Evolutionary conservation across 371 early-diverging fungal species (phyloP).

Genomic region (Mucor racemosus): DNA sequence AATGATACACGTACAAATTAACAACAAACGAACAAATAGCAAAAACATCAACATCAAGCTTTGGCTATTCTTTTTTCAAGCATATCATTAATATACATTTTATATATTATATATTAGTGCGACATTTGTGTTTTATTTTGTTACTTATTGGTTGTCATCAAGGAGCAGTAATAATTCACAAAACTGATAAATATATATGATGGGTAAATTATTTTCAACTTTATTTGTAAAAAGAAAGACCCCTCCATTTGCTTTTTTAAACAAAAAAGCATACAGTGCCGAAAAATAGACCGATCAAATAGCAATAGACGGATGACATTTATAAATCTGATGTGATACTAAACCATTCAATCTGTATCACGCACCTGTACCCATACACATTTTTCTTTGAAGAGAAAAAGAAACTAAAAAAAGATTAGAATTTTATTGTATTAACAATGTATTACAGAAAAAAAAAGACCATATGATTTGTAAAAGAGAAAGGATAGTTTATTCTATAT

Average conservation of each 20-base stretch:
- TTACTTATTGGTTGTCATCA: no score
- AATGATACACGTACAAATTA: neutral
- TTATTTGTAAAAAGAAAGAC: neutral
- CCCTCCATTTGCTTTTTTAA: neutral
- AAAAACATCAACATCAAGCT: neutral
- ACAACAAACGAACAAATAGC: neutral
- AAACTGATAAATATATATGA: neutral
- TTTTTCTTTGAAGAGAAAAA: neutral
- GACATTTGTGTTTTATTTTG: neutral
- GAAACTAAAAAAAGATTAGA: neutral
- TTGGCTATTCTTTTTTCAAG: no score
- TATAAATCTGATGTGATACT: neutral
- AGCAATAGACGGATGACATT: neutral
- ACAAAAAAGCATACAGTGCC: neutral
- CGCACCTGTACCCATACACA: neutral
- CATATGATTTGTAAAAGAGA: neutral
- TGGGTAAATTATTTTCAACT: neutral
- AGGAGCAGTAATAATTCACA: neutral
- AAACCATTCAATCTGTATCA: neutral
- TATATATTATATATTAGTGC: neutral
- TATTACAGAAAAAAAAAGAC: constrained; percentile 6
- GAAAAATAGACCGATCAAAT: neutral
- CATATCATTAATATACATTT: neutral
- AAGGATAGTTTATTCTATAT: constrained; percentile 2
- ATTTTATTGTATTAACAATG: neutral